Conservation (phyloP, 2,329 filamentous ascomycete genomes). For the Exophiala sideris region DNA sequence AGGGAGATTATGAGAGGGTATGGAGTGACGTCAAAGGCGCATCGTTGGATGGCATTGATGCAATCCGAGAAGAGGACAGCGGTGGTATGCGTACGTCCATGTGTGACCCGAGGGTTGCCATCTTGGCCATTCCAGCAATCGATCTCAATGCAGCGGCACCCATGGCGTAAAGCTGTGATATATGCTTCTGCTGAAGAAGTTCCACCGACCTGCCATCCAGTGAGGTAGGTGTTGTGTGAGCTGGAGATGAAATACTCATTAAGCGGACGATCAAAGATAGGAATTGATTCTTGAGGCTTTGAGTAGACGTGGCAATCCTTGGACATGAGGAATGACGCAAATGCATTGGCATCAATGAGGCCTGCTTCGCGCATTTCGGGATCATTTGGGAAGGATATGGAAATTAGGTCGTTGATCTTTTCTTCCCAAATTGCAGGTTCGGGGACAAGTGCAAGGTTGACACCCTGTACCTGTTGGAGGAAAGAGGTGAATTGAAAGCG, state of each 20-base stretch:
- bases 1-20: conserved; percentile 93
- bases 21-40: conserved; percentile 81
- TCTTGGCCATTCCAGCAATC: conserved; percentile 96
- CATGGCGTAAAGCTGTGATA: conserved; percentile 79
- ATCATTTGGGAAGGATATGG: conserved; percentile 15
- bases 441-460: conserved; percentile 66
- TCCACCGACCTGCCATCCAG: conserved; percentile 84
- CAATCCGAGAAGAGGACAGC: conserved; percentile 88
- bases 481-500: conserved; percentile 73
- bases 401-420: conserved; percentile 22
- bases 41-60: conserved; percentile 88
- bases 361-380: conserved; percentile 3
- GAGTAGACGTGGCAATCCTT: conserved; percentile 67
- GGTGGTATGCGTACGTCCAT: conserved; percentile 84
- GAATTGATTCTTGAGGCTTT: conserved; percentile 54
- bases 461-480: conserved; percentile 67
- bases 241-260: conserved; percentile 98
- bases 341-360: conserved; percentile 70
- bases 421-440: conserved; percentile 21
- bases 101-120: conserved; percentile 82
- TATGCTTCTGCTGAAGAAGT: conserved; percentile 94
- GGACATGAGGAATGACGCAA: conserved; percentile 74
- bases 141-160: conserved; percentile 93
- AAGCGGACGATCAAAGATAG: conserved; percentile 73
- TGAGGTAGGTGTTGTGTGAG: conserved; percentile 96